phyloP scores from a whole-genome alignment of 2,329 filamentous ascomycete species.

The Claviceps pazoutovae region DNA sequence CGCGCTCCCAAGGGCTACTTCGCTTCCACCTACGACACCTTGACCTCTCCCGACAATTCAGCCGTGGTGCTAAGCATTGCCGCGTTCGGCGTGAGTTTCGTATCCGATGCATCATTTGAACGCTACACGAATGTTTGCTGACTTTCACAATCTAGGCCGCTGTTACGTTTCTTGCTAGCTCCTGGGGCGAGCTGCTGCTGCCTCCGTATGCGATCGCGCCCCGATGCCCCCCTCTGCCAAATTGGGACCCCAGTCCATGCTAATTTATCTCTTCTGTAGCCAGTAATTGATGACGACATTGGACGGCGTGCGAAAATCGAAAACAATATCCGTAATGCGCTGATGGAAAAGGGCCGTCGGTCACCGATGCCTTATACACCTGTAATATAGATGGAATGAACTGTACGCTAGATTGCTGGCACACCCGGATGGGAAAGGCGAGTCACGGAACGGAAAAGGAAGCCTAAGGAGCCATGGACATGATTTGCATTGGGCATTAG shows the following conservation, averaged over 20 bases:
- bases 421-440: background rate
- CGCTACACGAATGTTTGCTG: conserved; percentile 1
- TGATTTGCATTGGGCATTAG: background rate
- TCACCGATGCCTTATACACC: conserved; percentile 7
- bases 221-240: background rate
- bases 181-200: conserved; percentile 52
- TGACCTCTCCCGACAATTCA: conserved; percentile 55
- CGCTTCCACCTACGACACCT: conserved; percentile 42
- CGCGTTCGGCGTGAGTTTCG: conserved; percentile 49
- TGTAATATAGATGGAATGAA: conserved; percentile 15
- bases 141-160: conserved; percentile 6
- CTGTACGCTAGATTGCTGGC: conserved; percentile 1
- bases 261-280: background rate
- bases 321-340: too few species aligned
- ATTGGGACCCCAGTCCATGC: background rate
- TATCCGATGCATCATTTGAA: background rate
- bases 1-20: conserved; percentile 37
- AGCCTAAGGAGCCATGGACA: background rate
- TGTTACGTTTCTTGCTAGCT: conserved; percentile 52
- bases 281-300: background rate
- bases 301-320: background rate
- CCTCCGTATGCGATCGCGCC: conserved; percentile 37
- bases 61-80: conserved; percentile 54
- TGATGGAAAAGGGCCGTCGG: background rate
- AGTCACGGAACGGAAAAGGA: background rate